Percentiles rank a stretch among this genome's conserved stretches.
phyloP scores from a whole-genome alignment of 495 filamentous ascomycete species.

The Aspergillus baeticus region DNA sequence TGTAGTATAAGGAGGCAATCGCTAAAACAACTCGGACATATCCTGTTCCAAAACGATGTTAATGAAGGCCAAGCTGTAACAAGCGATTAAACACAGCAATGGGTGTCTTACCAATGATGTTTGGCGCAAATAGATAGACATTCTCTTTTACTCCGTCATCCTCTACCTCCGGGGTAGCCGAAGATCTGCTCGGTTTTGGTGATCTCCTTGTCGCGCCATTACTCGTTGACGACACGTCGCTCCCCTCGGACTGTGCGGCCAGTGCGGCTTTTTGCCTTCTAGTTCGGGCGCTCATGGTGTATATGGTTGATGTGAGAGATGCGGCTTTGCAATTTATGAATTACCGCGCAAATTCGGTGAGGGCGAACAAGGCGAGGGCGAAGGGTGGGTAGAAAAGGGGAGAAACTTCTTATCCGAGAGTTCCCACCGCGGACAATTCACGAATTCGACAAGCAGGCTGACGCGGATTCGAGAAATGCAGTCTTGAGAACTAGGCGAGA shows the following conservation, averaged over 20 bases:
- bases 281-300: slow-evolving; percentile 42
- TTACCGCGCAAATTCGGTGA: background rate
- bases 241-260: slow-evolving; percentile 34
- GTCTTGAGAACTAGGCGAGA: background rate
- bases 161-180: slow-evolving; percentile 8
- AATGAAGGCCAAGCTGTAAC: background rate
- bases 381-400: slow-evolving; percentile 13
- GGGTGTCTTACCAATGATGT: slow-evolving; percentile 77
- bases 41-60: slow-evolving; percentile 49
- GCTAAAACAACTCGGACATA: slow-evolving; percentile 88
- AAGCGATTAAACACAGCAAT: background rate
- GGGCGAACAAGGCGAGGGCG: slow-evolving; percentile 1
- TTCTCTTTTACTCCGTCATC: slow-evolving; percentile 63
- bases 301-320: background rate
- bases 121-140: slow-evolving; percentile 93
- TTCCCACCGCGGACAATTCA: slow-evolving; percentile 14
- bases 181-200: slow-evolving; percentile 28
- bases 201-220: slow-evolving; percentile 33
- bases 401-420: slow-evolving; percentile 20
- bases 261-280: slow-evolving; percentile 44
- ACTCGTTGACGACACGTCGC: slow-evolving; percentile 28
- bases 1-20: slow-evolving; percentile 93
- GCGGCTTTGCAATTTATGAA: background rate
- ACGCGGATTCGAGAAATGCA: background rate
- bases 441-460: background rate